A percentile compares a stretch with the other conserved stretches of the same genome.
phyloP scores from a whole-genome alignment of 495 filamentous ascomycete genomes.

The Hypomontagnella submonticulosa region DNA sequence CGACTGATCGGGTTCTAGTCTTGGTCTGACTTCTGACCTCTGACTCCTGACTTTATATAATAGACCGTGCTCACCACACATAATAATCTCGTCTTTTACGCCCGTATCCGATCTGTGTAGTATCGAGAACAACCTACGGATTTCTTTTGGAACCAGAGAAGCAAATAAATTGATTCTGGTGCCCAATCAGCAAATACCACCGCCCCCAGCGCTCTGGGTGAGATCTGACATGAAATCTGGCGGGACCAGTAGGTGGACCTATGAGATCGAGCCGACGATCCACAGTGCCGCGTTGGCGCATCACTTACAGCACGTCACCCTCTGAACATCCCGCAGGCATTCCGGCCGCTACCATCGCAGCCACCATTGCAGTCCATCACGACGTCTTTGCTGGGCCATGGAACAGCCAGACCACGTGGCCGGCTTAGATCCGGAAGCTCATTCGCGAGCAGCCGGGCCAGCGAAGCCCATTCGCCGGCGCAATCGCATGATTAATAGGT shows the following conservation, averaged over 20 bases:
- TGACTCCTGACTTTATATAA: conserved; percentile 33
- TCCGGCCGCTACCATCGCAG: conserved; percentile 13
- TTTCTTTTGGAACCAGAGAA: conserved; percentile 8
- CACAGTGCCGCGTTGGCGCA: conserved; percentile 34
- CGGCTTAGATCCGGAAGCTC: conserved; percentile 42
- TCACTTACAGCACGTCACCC: conserved; percentile 16
- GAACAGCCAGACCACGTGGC: conserved; percentile 41
- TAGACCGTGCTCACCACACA: conserved; percentile 35
- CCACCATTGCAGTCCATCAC: not conserved
- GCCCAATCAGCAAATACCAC: conserved; percentile 36
- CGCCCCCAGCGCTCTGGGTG: conserved; percentile 36
- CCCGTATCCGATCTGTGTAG: conserved; percentile 24
- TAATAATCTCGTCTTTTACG: conserved; percentile 34
- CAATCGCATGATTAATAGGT: conserved; percentile 72
- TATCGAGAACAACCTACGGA: conserved; percentile 14
- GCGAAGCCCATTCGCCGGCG: conserved; percentile 66
- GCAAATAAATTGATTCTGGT: conserved; percentile 22
- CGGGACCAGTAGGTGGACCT: conserved; percentile 40
- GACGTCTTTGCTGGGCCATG: conserved; percentile 21
- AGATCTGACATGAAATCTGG: conserved; percentile 46
- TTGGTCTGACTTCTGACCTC: conserved; percentile 1
- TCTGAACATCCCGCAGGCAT: conserved; percentile 1
- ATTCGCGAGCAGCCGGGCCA: conserved; percentile 38
- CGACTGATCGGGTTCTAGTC: conserved; percentile 28
- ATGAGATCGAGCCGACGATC: conserved; percentile 45